phyloP scores from a whole-genome alignment of 164 flowering plant genomes.

The Litsea cubeba region DNA sequence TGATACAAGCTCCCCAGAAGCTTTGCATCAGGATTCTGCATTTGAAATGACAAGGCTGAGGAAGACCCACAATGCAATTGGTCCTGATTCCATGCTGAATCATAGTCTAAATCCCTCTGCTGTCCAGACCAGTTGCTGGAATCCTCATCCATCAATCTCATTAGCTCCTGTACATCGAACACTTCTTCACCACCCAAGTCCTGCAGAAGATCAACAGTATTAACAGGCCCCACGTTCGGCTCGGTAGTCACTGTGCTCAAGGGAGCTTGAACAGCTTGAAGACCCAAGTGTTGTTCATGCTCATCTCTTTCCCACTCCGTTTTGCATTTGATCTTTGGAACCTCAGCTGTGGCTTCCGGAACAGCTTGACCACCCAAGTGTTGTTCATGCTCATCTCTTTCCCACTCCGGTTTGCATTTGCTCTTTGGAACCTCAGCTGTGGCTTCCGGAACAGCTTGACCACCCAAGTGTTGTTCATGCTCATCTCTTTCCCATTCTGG shows the following conservation, averaged over 20 bases:
- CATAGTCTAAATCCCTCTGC: neutral
- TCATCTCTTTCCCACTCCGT: conserved; percentile 10
- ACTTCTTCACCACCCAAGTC: conserved; percentile 30
- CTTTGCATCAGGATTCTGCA: conserved; percentile 37
- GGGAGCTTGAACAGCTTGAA: conserved; percentile 1
- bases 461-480: neutral
- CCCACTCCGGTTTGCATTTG: neutral
- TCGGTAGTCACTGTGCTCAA: neutral
- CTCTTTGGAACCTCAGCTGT: neutral
- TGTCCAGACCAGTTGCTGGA: neutral
- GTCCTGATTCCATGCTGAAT: neutral
- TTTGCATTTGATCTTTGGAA: neutral
- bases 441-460: conserved; percentile 5
- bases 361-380: neutral
- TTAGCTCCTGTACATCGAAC: conserved; percentile 49
- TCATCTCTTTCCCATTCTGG: neutral
- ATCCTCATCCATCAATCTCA: conserved; percentile 16
- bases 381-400: conserved; percentile 10
- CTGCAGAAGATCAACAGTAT: neutral
- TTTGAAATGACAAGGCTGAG: conserved; percentile 24
- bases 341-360: conserved; percentile 2
- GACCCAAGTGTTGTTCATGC: neutral
- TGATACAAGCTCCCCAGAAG: conserved; percentile 30
- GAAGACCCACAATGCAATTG: conserved; percentile 9
- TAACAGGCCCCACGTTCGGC: neutral